Percentiles rank a stretch among this genome's conserved stretches.
phyloP scores from a whole-genome alignment of 352 stramenopile genomes.

The Pythium monospermum region DNA sequence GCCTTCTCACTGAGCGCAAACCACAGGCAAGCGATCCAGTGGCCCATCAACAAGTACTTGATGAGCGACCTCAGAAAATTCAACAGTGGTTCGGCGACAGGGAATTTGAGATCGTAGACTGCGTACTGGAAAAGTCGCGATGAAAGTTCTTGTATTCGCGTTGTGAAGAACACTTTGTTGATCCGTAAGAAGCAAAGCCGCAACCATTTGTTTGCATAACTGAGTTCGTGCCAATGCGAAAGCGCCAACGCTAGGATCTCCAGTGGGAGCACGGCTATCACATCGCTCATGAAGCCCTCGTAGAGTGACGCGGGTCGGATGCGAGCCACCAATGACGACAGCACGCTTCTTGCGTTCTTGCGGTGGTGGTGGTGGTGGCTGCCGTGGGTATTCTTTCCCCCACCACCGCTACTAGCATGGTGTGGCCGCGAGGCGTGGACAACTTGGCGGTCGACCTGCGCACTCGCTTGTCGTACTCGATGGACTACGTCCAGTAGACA shows the following conservation, averaged over 20 bases:
- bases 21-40: conserved; percentile 62
- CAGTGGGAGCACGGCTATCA: conserved; percentile 41
- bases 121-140: conserved; percentile 57
- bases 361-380: conserved; percentile 1
- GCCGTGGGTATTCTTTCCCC: too few species aligned
- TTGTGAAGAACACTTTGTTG: conserved; percentile 43
- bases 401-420: too few species aligned
- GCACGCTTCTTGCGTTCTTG: background rate
- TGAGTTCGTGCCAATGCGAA: conserved; percentile 8
- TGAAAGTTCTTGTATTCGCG: conserved; percentile 31
- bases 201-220: conserved; percentile 33
- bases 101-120: conserved; percentile 51
- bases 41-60: conserved; percentile 53
- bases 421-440: too few species aligned
- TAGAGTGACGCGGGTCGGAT: conserved; percentile 8
- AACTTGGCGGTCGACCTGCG: conserved; percentile 12
- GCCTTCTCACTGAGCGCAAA: conserved; percentile 39
- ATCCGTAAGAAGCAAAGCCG: conserved; percentile 41
- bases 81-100: conserved; percentile 33
- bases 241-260: conserved; percentile 32
- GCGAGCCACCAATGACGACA: background rate
- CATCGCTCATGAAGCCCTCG: conserved; percentile 30
- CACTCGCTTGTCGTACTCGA: conserved; percentile 22
- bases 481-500: conserved; percentile 40
- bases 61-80: conserved; percentile 42